Evolutionary conservation across 257 asterid species (phyloP).

Genomic region (Apocynum venetum): DNA sequence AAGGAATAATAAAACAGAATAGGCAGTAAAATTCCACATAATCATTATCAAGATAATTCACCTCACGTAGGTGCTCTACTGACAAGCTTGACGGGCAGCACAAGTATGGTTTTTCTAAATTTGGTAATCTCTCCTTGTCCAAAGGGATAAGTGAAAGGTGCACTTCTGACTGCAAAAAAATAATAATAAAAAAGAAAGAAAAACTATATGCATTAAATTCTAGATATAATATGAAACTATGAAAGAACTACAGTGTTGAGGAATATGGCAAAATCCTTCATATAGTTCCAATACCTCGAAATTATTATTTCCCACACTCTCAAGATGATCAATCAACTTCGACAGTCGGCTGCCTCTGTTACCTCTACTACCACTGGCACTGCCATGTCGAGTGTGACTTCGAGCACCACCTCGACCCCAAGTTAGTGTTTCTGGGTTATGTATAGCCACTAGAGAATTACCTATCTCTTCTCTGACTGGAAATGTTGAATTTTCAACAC

Average conservation of each 20-base stretch:
- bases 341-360: constrained; percentile 23
- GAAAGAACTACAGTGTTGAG: background rate
- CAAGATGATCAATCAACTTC: constrained; percentile 28
- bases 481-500: constrained; percentile 19
- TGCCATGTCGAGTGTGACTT: constrained; percentile 36
- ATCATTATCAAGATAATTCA: background rate
- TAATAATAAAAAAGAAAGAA: background rate
- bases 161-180: constrained; percentile 30
- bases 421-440: constrained; percentile 25
- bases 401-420: constrained; percentile 45
- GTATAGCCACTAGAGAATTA: constrained; percentile 13
- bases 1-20: background rate
- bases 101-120: constrained; percentile 26
- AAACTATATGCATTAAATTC: background rate
- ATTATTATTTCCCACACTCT: constrained; percentile 11
- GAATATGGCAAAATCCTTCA: background rate
- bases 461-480: constrained; percentile 17
- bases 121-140: constrained; percentile 27
- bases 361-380: constrained; percentile 23
- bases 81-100: constrained; percentile 26
- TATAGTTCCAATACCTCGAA: constrained; percentile 22
- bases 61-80: constrained; percentile 26
- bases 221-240: background rate
- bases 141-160: constrained; percentile 25
- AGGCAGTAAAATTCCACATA: background rate